Conservation (phyloP, 495 filamentous ascomycete genomes). For the Umbilicaria muhlenbergii region DNA sequence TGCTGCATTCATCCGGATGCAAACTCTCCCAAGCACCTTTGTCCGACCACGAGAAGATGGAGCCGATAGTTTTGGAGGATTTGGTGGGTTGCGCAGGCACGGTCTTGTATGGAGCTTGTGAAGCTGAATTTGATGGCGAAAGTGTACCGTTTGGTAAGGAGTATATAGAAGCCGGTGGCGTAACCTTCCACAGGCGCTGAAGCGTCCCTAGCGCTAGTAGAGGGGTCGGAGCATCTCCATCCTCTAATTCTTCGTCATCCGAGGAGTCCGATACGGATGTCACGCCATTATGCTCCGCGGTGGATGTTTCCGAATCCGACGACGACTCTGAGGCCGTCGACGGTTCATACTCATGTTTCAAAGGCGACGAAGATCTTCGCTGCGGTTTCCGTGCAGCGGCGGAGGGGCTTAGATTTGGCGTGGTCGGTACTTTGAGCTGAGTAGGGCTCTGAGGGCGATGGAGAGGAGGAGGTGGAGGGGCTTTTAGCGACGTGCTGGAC, state of each 20-base stretch:
- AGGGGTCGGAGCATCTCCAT: constrained; percentile 27
- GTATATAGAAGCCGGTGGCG: constrained; percentile 24
- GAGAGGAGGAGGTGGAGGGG: constrained; percentile 34
- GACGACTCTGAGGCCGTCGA: constrained; percentile 56
- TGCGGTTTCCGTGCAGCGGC: constrained; percentile 25
- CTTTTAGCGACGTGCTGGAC: background rate
- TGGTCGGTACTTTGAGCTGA: constrained; percentile 32
- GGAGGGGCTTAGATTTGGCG: constrained; percentile 31
- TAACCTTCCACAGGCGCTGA: constrained; percentile 14
- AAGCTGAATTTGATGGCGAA: constrained; percentile 61
- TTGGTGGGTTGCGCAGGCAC: constrained; percentile 40
- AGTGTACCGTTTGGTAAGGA: constrained; percentile 36
- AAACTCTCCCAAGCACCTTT: constrained; percentile 70
- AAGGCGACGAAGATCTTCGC: constrained; percentile 73
- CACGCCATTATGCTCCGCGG: constrained; percentile 31
- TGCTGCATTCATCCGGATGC: constrained; percentile 56
- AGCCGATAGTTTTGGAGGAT: constrained; percentile 51
- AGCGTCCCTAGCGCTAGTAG: constrained; percentile 15
- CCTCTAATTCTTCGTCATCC: constrained; percentile 42
- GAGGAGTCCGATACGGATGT: constrained; percentile 31
- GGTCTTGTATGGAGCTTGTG: constrained; percentile 45
- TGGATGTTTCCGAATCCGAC: constrained; percentile 36
- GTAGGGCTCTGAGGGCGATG: constrained; percentile 33
- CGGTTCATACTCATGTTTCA: constrained; percentile 96
- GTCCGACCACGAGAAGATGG: constrained; percentile 74